Evolutionary conservation across 129 eudicot species (phyloP).

Genomic region (Centrapalus pauciflorus): DNA sequence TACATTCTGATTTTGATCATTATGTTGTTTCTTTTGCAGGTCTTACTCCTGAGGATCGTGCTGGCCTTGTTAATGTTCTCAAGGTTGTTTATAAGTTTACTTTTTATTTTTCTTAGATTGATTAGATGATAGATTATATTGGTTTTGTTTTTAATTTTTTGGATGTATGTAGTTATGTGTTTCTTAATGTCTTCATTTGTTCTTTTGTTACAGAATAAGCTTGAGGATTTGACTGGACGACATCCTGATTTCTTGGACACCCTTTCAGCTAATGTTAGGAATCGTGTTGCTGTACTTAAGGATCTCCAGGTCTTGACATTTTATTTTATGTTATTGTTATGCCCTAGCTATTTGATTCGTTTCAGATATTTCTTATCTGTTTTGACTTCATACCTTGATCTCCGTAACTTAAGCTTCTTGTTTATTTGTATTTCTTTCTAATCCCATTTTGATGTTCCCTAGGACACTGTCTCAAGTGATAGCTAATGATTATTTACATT

Average conservation of each 20-base stretch:
- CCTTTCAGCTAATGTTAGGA: conserved; percentile 45
- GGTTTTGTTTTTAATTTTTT: neutral
- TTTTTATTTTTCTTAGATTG: neutral
- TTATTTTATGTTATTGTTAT: neutral
- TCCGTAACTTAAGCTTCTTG: neutral
- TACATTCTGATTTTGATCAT: neutral
- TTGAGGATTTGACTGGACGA: conserved; percentile 58
- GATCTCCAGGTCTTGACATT: conserved; percentile 57
- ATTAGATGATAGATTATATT: neutral
- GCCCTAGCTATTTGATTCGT: neutral
- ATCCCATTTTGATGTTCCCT: neutral
- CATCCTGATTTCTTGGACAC: conserved; percentile 56
- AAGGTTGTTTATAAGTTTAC: conserved; percentile 29
- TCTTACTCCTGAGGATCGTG: conserved; percentile 59
- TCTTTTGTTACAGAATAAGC: conserved; percentile 43
- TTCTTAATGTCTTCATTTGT: conserved; percentile 5
- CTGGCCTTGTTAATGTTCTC: conserved; percentile 58
- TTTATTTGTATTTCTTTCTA: neutral
- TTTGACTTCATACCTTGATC: conserved; percentile 11
- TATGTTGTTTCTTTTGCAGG: conserved; percentile 24
- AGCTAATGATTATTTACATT: neutral
- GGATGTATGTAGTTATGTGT: neutral
- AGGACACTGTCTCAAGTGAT: neutral
- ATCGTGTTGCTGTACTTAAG: conserved; percentile 62
- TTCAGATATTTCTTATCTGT: conserved; percentile 1